These are phyloP conservation scores for Tetragonia tetragonoides DNA, from an alignment of 148 eudicot genomes.

Conservation along the genomic window DNA sequence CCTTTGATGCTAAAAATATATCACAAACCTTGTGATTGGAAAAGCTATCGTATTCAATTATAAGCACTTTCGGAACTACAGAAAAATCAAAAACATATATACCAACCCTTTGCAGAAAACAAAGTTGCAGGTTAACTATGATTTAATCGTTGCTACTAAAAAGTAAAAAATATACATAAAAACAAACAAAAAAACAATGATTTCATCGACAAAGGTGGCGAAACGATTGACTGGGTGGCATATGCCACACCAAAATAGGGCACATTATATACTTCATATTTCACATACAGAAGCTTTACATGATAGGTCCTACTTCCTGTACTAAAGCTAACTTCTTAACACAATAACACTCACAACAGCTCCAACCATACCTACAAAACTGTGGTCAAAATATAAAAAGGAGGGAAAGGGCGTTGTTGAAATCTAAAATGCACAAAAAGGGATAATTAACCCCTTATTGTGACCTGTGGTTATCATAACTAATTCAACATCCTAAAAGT, in stretches of 20 bases:
- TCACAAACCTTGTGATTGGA: no score
- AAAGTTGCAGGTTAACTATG: no score
- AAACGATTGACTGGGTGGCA: conserved; percentile 10
- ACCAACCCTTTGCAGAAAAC: no score
- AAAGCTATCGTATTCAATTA: no score
- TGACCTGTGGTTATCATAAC: conserved; percentile 22
- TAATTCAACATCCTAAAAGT: conserved; percentile 13
- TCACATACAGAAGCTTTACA: conserved; percentile 32
- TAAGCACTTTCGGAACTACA: no score
- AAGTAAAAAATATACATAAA: no score
- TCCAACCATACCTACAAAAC: conserved; percentile 36
- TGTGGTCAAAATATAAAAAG: conserved; percentile 29
- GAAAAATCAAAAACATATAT: no score
- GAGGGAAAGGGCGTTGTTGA: neutral
- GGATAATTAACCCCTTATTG: conserved; percentile 23
- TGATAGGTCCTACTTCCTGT: conserved; percentile 17
- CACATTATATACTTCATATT: conserved; percentile 27
- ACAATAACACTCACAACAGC: conserved; percentile 11
- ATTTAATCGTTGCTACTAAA: no score
- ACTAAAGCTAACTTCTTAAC: conserved; percentile 24
- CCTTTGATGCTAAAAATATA: no score
- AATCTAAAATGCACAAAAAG: conserved; percentile 18
- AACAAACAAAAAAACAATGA: no score
- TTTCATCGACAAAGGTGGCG: neutral
- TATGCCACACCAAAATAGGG: conserved; percentile 21